Percentiles rank a stretch among this genome's conserved stretches.
Evolutionary conservation across 768 basidiomycete genomes (phyloP).

Genomic region (Agaricus sinodeliciosus): DNA sequence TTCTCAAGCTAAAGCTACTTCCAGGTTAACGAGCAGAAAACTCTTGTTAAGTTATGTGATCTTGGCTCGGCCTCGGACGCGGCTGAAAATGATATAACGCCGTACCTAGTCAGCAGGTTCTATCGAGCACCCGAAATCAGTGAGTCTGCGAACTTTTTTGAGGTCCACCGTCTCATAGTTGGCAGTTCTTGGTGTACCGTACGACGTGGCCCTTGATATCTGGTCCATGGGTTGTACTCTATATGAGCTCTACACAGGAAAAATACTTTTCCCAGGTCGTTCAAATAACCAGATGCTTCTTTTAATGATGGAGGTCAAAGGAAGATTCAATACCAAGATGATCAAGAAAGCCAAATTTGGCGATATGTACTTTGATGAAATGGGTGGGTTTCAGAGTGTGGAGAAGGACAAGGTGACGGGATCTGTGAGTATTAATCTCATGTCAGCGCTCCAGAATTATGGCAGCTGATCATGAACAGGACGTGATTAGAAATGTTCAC

Average conservation of each 20-base stretch:
- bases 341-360: constrained; percentile 94
- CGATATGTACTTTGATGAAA: constrained; percentile 89
- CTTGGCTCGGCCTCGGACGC: constrained; percentile 95
- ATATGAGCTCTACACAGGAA: constrained; percentile 93
- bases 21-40: constrained; percentile 94
- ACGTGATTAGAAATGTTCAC: constrained; percentile 73
- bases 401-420: constrained; percentile 84
- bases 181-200: constrained; percentile 89
- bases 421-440: constrained; percentile 46
- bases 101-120: constrained; percentile 95
- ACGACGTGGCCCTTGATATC: constrained; percentile 88
- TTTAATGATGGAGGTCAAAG: constrained; percentile 97
- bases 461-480: constrained; percentile 39
- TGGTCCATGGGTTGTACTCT: constrained; percentile 98
- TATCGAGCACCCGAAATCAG: constrained; percentile 99
- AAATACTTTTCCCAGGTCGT: constrained; percentile 94
- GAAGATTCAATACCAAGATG: constrained; percentile 88
- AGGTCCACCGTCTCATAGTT: constrained; percentile 9
- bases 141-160: constrained; percentile 26
- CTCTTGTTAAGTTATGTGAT: constrained; percentile 89
- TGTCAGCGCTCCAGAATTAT: not conserved
- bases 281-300: constrained; percentile 98
- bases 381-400: constrained; percentile 77
- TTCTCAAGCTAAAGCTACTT: not conserved
- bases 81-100: constrained; percentile 94